Evolutionary conservation across 208 protist genomes (phyloP).

Genomic region (Kentomonas sorsogonicus): DNA sequence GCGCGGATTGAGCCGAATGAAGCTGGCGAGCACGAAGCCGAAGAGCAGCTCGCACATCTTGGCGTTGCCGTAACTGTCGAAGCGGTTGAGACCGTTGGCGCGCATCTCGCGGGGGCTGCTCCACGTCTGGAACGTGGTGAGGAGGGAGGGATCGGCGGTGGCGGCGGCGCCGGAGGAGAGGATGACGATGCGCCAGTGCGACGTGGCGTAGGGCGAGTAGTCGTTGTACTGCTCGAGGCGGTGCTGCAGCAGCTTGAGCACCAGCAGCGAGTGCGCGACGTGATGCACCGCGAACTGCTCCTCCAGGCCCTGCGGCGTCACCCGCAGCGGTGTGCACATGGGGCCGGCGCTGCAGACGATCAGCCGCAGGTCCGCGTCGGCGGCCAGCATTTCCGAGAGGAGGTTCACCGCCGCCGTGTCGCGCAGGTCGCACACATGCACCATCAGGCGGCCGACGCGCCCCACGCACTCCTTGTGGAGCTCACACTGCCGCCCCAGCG

Average conservation of each 20-base stretch:
- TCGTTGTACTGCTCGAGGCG: no score
- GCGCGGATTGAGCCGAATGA: conserved; percentile 27
- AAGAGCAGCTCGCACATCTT: conserved; percentile 73
- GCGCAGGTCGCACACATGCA: conserved; percentile 59
- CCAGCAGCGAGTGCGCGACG: conserved; percentile 50
- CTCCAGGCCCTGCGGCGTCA: conserved; percentile 42
- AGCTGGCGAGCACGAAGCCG: conserved; percentile 46
- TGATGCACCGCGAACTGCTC: conserved; percentile 59
- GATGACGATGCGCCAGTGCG: conserved; percentile 43
- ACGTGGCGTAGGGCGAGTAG: no score
- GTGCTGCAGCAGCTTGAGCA: conserved; percentile 44
- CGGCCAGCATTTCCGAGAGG: conserved; percentile 26
- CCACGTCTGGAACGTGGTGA: conserved; percentile 30
- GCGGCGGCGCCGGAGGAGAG: conserved; percentile 38
- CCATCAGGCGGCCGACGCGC: conserved; percentile 30
- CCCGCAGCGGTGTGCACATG: conserved; percentile 25
- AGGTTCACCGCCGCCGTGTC: conserved; percentile 39
- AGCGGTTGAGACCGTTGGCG: conserved; percentile 22
- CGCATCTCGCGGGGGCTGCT: conserved; percentile 16
- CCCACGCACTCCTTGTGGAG: conserved; percentile 56
- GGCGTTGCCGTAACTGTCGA: conserved; percentile 38
- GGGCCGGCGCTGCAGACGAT: conserved; percentile 48
- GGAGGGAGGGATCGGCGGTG: conserved; percentile 23
- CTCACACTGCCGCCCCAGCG: conserved; percentile 45
- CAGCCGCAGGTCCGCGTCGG: conserved; percentile 46